Evolutionary conservation across 2,329 filamentous ascomycete species (phyloP), one percentile per base, ranked within the genome.

Genomic region (Taxawa tesnikishii): DNA sequence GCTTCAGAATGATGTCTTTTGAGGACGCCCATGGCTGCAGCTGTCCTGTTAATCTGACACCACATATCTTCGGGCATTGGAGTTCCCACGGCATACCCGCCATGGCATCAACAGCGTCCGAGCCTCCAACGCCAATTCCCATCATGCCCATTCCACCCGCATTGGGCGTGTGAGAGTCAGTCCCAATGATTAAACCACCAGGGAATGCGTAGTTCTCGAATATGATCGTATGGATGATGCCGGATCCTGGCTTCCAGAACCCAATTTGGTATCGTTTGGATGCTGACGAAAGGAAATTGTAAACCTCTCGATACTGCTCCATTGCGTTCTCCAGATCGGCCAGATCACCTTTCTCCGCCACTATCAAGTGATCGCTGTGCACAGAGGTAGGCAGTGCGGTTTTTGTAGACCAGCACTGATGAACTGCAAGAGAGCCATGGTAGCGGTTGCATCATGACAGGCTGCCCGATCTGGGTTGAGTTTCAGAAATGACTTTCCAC

Each of bases 261-360:
- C 90, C 90, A 60, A 96, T 96, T 73, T 96, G 88, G 73, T 96
- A 98, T 72, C 96, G 96, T 55, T 85, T 87, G 60, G 88, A 96
- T 45, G 88, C 82, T 42, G 79, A 77, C 40, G 85, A 75, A 55
- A 98, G 68, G 73, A 98, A 98, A 65, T 96, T 81, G 68, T 96
- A 98, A 49, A 98, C 90, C 65, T 96, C 88, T 73, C 92, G 93
- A 79, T 96, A 96, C 67, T 94, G 94, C 49, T 77, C 73, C 54
- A 87, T 70, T 50, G 90, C 90, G 53, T 88, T 77, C 41, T 75
- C 80, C 60, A 96, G 69, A 81, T 98, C 90, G 75, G 94, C 90
- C 44, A 70, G 75, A 50, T 87, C 87, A 56, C 90, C 90, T 51
- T 88, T 59, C 66, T 96, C 87, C 40, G 88, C 90, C 72, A 96